Conservation (phyloP, 1,284 basidiomycete species). For the Somion occarium region DNA sequence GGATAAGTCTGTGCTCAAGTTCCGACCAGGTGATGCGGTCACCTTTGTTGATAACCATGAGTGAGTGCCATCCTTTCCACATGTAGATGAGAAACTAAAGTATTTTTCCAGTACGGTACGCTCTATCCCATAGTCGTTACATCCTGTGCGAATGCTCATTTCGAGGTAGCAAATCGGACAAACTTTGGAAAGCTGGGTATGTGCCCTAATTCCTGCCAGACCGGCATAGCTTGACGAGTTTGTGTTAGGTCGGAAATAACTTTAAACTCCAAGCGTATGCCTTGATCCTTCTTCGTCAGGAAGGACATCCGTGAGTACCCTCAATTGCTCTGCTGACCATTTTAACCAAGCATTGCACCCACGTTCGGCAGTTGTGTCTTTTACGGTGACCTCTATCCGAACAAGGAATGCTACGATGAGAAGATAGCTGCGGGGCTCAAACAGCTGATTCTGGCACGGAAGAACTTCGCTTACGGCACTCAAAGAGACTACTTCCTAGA, state of each 20-base stretch:
- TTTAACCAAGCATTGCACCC: not conserved
- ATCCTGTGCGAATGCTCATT: not conserved
- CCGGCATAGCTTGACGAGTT: not conserved
- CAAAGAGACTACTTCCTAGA: slow-evolving; percentile 54
- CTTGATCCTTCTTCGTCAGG: slow-evolving; percentile 76
- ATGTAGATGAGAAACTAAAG: not conserved
- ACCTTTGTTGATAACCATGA: slow-evolving; percentile 86
- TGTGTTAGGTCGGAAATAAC: slow-evolving; percentile 49
- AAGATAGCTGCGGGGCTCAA: slow-evolving; percentile 45
- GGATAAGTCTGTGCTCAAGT: slow-evolving; percentile 49
- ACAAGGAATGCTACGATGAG: slow-evolving; percentile 58
- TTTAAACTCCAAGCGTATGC: slow-evolving; percentile 85
- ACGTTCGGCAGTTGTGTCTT: slow-evolving; percentile 70
- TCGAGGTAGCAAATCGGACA: slow-evolving; percentile 60
- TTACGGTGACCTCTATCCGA: slow-evolving; percentile 84
- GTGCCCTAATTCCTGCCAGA: slow-evolving; percentile 18
- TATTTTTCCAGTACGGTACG: not conserved
- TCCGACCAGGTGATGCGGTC: slow-evolving; percentile 64
- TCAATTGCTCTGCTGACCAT: slow-evolving; percentile 4
- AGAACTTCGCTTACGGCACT: slow-evolving; percentile 58
- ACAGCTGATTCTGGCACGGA: slow-evolving; percentile 54
- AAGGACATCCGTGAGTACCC: slow-evolving; percentile 78
- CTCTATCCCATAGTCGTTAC: not conserved
- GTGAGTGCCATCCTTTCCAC: slow-evolving; percentile 35
- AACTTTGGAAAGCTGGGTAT: slow-evolving; percentile 73